These are phyloP conservation scores for Podaxis mareebaensis DNA, from an alignment of 768 basidiomycete species.

Conservation along the genomic window DNA sequence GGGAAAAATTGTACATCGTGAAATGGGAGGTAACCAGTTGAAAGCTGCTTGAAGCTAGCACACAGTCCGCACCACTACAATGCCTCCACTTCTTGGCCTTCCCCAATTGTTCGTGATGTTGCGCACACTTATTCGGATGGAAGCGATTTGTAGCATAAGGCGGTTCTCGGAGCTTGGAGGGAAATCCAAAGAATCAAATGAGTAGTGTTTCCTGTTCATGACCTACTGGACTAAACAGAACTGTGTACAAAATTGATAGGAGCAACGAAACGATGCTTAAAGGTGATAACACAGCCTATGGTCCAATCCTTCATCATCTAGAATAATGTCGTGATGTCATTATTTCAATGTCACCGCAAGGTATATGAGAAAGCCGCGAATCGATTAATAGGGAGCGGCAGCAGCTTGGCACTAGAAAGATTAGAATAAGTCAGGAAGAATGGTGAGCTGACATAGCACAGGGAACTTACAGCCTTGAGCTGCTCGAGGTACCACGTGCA, in stretches of 20 bases:
- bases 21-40: no score
- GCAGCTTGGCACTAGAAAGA: conserved; percentile 69
- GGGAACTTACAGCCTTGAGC: conserved; percentile 73
- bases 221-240: background rate
- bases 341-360: background rate
- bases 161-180: background rate
- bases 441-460: background rate
- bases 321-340: background rate
- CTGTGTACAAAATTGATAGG: background rate
- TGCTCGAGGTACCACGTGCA: conserved; percentile 90
- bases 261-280: background rate
- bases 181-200: background rate
- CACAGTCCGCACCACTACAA: no score
- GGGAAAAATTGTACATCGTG: no score
- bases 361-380: background rate
- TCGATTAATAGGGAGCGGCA: conserved; percentile 44
- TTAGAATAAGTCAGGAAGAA: conserved; percentile 16
- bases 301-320: background rate
- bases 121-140: no score
- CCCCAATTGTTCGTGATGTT: no score
- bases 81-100: no score
- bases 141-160: no score
- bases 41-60: no score
- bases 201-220: background rate
- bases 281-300: background rate